Evolutionary conservation across 2,329 filamentous ascomycete species (phyloP).

Genomic region (Xylariaceae sp.): DNA sequence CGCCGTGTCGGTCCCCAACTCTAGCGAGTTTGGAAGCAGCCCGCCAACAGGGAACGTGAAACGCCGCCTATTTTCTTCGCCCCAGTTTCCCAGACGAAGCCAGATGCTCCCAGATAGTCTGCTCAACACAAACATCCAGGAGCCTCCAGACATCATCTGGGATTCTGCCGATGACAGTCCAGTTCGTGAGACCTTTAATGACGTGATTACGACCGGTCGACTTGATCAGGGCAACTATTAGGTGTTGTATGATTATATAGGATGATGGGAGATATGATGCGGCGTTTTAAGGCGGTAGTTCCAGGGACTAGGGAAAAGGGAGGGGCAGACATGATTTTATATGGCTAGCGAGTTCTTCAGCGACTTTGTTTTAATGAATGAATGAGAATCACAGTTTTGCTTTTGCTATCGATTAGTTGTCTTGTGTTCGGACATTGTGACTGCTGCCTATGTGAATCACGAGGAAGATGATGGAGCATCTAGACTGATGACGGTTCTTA

Average conservation of each 20-base stretch:
- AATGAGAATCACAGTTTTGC: too few relatives aligned
- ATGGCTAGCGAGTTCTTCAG: not conserved
- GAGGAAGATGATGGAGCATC: too few relatives aligned
- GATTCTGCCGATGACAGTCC: constrained; percentile 40
- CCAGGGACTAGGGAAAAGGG: not conserved
- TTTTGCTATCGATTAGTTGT: too few relatives aligned
- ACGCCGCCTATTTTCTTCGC: constrained; percentile 29
- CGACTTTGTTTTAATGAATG: too few relatives aligned
- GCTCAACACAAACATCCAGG: constrained; percentile 36
- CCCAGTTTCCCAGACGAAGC: constrained; percentile 47
- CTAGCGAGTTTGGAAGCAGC: constrained; percentile 22
- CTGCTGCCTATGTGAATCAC: too few relatives aligned
- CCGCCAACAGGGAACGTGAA: constrained; percentile 13
- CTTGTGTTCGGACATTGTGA: too few relatives aligned
- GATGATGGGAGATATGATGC: not conserved
- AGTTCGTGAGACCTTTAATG: constrained; percentile 16
- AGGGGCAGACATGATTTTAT: not conserved
- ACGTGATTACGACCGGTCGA: too few relatives aligned
- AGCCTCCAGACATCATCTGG: constrained; percentile 37
- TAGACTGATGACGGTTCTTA: too few relatives aligned
- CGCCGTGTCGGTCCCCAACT: constrained; percentile 18
- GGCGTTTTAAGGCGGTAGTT: not conserved
- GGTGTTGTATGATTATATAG: too few relatives aligned
- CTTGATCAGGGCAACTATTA: too few relatives aligned
- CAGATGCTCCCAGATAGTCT: constrained; percentile 49